Evolutionary conservation across 2,329 filamentous ascomycete genomes (phyloP), one percentile per base, ranked within the genome.

Genomic region (Fusarium clavum): DNA sequence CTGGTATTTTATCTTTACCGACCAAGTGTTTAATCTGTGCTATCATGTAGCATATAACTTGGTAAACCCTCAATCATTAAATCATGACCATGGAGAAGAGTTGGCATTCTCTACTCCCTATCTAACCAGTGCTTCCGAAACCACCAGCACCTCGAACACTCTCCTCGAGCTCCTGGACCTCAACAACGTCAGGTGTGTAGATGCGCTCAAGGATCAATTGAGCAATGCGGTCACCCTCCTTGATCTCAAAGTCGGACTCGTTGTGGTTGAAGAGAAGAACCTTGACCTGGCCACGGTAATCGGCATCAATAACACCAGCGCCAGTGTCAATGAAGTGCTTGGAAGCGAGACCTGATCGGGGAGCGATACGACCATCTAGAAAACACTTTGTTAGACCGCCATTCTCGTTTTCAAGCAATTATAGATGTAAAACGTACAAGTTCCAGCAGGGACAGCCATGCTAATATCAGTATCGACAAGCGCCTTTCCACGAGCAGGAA

Each of bases 251-350:
- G 79, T 97, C 94, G 43, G 83, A 82, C 53, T 97, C 94, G 54
- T 87, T 87, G 80, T 97, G 91, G 83, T 99, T 99, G 81, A 98
- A 98, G 55, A 99, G 88, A 72, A 99, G 86, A 27, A 99, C 92
- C 85, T 97, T 97, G 76, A 99, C 91, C 73, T 92, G 92, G 22
- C 96, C 96, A 38, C 96, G 89, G 84, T 99, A 99, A 82, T 99
- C 96, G 34, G 95, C 94, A 81, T 99, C 96, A 75, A 99, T 98
- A 70, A 99, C 96, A 57, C 96, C 96, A 0, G 96, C 96, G 68
- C 97, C 94, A 0, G 93, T 96, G 80, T 98, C 94, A 79, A 99
- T 98, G 82, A 94, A 96, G 83, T 98, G 90, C 84, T 99, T 99
- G 65, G 90, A 86, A 4, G 95, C 95, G 38, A 97, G 90, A 49